Conservation (phyloP, 306 rosid species). For the Lathyrus sativus region DNA sequence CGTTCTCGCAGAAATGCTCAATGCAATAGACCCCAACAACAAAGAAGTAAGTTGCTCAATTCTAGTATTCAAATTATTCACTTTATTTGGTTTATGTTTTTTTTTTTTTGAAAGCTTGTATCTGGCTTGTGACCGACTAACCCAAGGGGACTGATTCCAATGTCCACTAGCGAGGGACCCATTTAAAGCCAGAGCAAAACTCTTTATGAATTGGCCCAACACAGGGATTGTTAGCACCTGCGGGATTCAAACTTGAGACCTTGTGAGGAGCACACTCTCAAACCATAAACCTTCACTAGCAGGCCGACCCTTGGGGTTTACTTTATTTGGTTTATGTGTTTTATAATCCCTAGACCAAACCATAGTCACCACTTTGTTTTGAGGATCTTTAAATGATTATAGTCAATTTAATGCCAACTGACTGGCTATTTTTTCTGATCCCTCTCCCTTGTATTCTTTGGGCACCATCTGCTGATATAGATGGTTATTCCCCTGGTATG, state of each 20-base stretch:
- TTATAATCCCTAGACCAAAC: not conserved
- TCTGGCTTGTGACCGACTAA: no score
- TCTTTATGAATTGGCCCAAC: no score
- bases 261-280: no score
- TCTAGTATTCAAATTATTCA: conserved; percentile 16
- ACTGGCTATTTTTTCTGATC: not conserved
- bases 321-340: conserved; percentile 23
- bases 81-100: conserved; percentile 22
- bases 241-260: no score
- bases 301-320: not conserved
- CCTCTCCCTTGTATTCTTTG: not conserved
- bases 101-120: not conserved
- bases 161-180: no score
- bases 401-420: not conserved
- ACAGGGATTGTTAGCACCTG: no score
- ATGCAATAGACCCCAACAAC: conserved; percentile 80
- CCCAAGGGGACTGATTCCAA: no score
- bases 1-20: conserved; percentile 93
- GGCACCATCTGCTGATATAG: conserved; percentile 5
- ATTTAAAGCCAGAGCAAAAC: no score
- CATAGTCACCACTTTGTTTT: conserved; percentile 6
- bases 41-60: conserved; percentile 65
- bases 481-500: not conserved
- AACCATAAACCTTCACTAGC: no score
- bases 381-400: not conserved